These are phyloP conservation scores for Colletotrichum phormii DNA, from an alignment of 2,329 filamentous ascomycete genomes.

Conservation along the genomic window DNA sequence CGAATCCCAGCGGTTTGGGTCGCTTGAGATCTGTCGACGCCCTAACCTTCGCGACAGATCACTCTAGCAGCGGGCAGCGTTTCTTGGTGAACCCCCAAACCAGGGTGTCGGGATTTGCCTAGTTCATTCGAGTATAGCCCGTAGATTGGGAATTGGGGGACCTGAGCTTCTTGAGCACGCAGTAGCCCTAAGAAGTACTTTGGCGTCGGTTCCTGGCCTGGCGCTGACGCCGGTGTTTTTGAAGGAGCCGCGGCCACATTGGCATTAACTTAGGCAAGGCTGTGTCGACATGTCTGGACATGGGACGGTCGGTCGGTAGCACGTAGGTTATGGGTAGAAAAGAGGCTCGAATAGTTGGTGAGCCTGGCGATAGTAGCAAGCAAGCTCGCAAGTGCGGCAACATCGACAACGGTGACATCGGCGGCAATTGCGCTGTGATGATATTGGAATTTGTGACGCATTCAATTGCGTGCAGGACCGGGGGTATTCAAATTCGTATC, in stretches of 20 bases:
- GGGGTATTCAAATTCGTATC: slow-evolving; percentile 1
- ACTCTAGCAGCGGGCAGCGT: slow-evolving; percentile 38
- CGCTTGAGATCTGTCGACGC: slow-evolving; percentile 39
- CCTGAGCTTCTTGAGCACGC: slow-evolving; percentile 9
- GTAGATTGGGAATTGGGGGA: slow-evolving; percentile 15
- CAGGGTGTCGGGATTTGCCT: slow-evolving; percentile 37
- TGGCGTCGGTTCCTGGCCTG: slow-evolving; percentile 27
- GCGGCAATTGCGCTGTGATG: neutral
- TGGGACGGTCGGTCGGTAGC: neutral
- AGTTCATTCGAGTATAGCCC: slow-evolving; percentile 34
- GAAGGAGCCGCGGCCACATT: slow-evolving; percentile 2
- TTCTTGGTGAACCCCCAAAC: slow-evolving; percentile 39
- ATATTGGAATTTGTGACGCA: neutral
- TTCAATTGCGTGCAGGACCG: slow-evolving; percentile 13
- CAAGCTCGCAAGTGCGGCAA: too few relatives aligned
- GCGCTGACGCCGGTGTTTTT: slow-evolving; percentile 1
- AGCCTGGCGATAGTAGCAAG: neutral
- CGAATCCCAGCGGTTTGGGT: slow-evolving; percentile 37
- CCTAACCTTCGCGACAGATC: slow-evolving; percentile 39
- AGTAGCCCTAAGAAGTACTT: slow-evolving; percentile 21
- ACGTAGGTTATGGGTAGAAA: neutral
- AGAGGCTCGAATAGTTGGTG: neutral
- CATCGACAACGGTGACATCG: neutral
- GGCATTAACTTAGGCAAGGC: neutral
- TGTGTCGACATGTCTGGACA: neutral